These are phyloP conservation scores for Eucalyptus victrix DNA, from an alignment of 345 rosid species.

Conservation along the genomic window DNA sequence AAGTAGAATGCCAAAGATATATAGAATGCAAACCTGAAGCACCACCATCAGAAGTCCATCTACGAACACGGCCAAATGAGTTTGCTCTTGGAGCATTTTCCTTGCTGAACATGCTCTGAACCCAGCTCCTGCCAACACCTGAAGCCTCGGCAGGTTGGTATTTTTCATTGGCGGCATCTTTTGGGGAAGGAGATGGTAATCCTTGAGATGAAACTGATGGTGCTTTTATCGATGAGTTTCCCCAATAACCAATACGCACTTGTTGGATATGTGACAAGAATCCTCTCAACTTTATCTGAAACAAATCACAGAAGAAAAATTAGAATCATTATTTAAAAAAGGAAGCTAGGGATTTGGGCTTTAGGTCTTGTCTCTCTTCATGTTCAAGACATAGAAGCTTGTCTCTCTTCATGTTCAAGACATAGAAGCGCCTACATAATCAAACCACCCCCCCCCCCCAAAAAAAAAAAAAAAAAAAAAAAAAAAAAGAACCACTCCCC, in stretches of 20 bases:
- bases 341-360: neutral
- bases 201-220: slow-evolving; percentile 51
- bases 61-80: slow-evolving; percentile 73
- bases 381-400: neutral
- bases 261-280: slow-evolving; percentile 91
- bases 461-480: too few species aligned
- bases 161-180: slow-evolving; percentile 59
- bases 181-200: slow-evolving; percentile 77
- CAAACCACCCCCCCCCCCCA: too few species aligned
- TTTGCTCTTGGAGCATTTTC: slow-evolving; percentile 63
- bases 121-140: slow-evolving; percentile 97
- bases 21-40: slow-evolving; percentile 31
- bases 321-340: neutral
- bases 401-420: neutral
- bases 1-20: neutral
- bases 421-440: neutral
- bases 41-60: slow-evolving; percentile 71
- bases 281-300: slow-evolving; percentile 93
- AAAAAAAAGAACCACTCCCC: too few species aligned
- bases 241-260: slow-evolving; percentile 91
- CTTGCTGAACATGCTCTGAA: slow-evolving; percentile 98
- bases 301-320: neutral
- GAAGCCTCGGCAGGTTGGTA: slow-evolving; percentile 92
- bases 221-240: slow-evolving; percentile 60
- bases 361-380: neutral